Base-by-base conservation (phyloP, 495 filamentous ascomycete genomes). In the Neurospora sp. region DNA sequence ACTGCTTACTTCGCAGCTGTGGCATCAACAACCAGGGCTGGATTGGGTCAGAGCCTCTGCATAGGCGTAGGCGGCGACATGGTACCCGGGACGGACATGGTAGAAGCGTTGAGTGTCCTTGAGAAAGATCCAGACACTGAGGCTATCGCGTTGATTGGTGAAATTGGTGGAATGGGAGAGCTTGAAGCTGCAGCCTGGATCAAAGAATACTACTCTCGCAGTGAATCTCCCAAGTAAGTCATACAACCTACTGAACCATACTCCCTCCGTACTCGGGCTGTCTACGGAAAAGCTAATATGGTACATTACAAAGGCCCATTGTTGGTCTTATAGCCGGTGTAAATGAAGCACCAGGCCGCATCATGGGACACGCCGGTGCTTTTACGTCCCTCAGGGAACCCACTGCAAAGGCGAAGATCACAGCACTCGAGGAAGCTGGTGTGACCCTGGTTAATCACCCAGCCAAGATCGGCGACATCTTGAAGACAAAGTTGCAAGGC, bases 291-390 rank as follows among this genome's bases (percentile, higher is more conserved):
- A 31, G n/a, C 37, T 69, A 31, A 75, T 22, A 61, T 53, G 48
- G 39, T 68, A 72, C 22, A 37, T 69, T 0, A 40, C 74, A 94
- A 37, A 37, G 92, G 76, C 94, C 94, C 0, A 92, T 97, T 35
- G 89, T 93, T 78, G 94, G 90, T 44, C 84, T 96, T 9, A 83
- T 97, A 59, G 93, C 89, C 38, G 94, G 94, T 1, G 77, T 90
- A 40, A 81, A 89, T 41, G 91, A 92, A 41, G 85, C 86, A 8
- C 81, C 84, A 18, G 91, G 91, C 1, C 86, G 87, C n/a, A 86
- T 94, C 41, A 96, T 97, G 93, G 94, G 94, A 22, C 94, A 97
- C 81, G 92, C 93, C 16, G 94, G 94, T 18, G 94, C 94, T 40
- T 92, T 93, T 83, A 84, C 87, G 40, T 85, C 88, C 0, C 83